phyloP scores from a whole-genome alignment of 73 alveolate species.

The Tetrahymena elliotti region DNA sequence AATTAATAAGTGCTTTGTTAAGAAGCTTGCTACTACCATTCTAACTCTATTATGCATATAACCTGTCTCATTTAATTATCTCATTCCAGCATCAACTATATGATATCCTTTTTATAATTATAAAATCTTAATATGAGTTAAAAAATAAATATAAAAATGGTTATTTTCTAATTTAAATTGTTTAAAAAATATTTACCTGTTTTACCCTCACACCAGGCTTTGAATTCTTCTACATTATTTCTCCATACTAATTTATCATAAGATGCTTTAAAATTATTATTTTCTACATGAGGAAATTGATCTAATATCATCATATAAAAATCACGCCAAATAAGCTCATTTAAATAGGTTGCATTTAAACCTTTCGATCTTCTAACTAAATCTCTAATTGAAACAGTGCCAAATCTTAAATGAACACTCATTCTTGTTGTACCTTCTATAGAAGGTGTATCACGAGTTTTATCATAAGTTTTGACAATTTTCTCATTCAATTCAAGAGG shows the following conservation, averaged over 20 bases:
- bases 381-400: conserved; percentile 6
- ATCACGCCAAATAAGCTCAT: conserved; percentile 13
- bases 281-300: not conserved
- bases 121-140: not conserved
- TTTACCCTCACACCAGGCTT: conserved; percentile 1
- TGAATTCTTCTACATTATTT: not conserved
- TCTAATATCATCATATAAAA: not conserved
- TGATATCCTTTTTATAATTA: not conserved
- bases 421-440: conserved; percentile 16
- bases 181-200: not conserved
- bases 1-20: not conserved
- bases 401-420: not conserved
- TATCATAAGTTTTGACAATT: not conserved
- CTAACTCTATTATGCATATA: conserved; percentile 21
- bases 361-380: not conserved
- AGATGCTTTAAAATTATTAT: not conserved
- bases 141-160: too few relatives aligned
- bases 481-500: not conserved
- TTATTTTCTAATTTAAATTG: too few relatives aligned
- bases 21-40: conserved; percentile 5
- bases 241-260: conserved; percentile 5
- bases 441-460: conserved; percentile 2
- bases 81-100: conserved; percentile 19
- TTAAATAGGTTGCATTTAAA: not conserved
- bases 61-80: not conserved